phyloP scores from a whole-genome alignment of 2,329 filamentous ascomycete genomes.

The Botrytis elliptica region DNA sequence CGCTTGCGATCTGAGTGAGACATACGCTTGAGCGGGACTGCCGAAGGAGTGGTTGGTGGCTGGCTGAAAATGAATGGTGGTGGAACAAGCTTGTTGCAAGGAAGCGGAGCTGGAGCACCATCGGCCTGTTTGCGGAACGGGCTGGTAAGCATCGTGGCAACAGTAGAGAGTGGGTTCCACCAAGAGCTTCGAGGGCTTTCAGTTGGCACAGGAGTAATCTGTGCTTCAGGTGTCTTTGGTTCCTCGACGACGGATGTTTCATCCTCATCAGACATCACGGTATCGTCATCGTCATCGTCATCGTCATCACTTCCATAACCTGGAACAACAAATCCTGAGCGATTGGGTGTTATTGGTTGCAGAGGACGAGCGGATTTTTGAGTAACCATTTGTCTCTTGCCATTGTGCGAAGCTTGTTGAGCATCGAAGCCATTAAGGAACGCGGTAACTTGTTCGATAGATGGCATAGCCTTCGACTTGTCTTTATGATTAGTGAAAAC shows the following conservation, averaged over 20 bases:
- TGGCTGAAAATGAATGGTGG: conserved; percentile 13
- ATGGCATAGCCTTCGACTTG: conserved; percentile 16
- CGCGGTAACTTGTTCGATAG: conserved; percentile 15
- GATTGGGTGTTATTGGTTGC: neutral
- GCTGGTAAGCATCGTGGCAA: conserved; percentile 2
- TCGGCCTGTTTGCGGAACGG: conserved; percentile 12
- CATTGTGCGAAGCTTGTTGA: neutral
- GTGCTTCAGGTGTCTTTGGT: conserved; percentile 8
- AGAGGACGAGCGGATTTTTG: neutral
- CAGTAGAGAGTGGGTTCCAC: conserved; percentile 2
- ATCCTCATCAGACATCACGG: neutral
- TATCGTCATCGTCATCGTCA: neutral
- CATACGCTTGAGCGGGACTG: neutral
- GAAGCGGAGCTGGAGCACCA: neutral
- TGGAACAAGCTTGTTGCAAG: neutral
- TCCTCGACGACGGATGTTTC: neutral
- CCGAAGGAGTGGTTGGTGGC: conserved; percentile 6
- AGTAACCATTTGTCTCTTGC: neutral
- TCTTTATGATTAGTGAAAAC: conserved; percentile 17
- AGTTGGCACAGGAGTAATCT: neutral
- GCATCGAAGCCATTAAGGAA: conserved; percentile 19
- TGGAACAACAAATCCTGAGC: neutral
- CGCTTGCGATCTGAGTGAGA: conserved; percentile 21
- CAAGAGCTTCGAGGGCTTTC: neutral
- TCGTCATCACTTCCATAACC: neutral